Evolutionary conservation across 108 stramenopile genomes (phyloP), one percentile per base, ranked within the genome.

Genomic region (Stephanodiscus triporus): DNA sequence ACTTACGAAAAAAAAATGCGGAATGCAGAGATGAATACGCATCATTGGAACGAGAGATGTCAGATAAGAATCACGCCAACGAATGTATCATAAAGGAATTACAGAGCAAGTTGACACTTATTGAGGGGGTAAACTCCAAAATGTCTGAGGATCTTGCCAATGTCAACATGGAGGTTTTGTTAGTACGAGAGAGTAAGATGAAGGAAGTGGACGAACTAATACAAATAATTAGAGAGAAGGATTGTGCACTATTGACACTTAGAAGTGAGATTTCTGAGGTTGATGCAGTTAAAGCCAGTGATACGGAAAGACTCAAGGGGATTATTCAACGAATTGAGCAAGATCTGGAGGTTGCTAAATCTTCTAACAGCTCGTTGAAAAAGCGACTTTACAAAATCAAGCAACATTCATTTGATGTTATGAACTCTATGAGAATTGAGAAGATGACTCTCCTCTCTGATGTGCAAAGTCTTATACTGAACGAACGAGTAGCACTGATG

Each of bases 151-250:
- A 38, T 59, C 48, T 80, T 48, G 48, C 48, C 24, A 50, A 37
- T 16, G 19, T 80, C 16, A 38, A 70, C 22, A 42, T 13, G 6
- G 68, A 80, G 22, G 47, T 76, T 0, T 5, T 51, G 27, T 36
- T 73, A 60, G 48, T 59, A n/a, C 67, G 45, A 34, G 17, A 34
- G 22, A 29, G 54, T 6, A 66, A 54, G 57, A 48, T 36, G n/a
- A 62, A 63, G 7, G 71, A 79, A 36, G 57, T 54, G n/a, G 55
- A 73, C 48, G 66, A 65, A 4, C 79, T 80, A 0, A 54, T 70
- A n/a, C 19, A 10, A 51, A 27, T 23, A 22, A 58, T 80, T 8
- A 43, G 69, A 42, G 68, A 69, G 27, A 68, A 63, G 24, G 79
- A 80, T 22, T 54, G 42, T 34, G 60, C 60, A 56, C 9, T 80